Base-by-base conservation (phyloP, 768 basidiomycete genomes). In the Suillus variegatus region DNA sequence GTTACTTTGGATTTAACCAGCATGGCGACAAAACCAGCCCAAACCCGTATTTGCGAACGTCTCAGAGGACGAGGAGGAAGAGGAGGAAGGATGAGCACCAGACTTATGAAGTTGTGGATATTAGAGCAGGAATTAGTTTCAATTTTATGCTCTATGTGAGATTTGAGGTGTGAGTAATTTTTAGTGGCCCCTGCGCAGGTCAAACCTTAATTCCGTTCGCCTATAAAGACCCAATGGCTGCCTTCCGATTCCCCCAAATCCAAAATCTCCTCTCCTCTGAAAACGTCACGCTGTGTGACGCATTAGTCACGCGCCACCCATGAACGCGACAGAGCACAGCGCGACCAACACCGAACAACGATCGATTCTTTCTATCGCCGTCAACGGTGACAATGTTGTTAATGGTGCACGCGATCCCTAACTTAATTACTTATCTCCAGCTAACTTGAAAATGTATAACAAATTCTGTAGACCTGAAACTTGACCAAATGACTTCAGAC, bases 21-120 rank as follows among this genome's bases (percentile, higher is more conserved):
- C 94, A 46, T 95, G 94, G 94, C 86, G 83, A 78, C 78, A 81
- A 72, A 95, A 90, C 78, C 94, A 96, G 75, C 94, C 95, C 63
- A 87, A 88, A 75, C 87, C 94, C 0, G 92, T 97, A 65, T 96
- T 96, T 75, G 86, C 88, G 58, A 80, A 87, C 65, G 84, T 76
- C 64, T 81, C 83, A 68, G 81, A 84, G 70, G 81, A 84, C 62
- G 83, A 86, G 69, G 86, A 88, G 66, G 82, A 85, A 65, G 85
- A 88, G 67, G 52, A 81, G 85, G 67, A 84, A 86, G 71, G 76
- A 80, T 55, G 69, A 78, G 72, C 73, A 80, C 71, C 64, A 66
- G 12, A 36, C 25, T 20, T 60, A 13, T 60, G 40, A 12, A 12
- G 14, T 41, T 41, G 9, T 43, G 35, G 16, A 9, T 18, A 41